A percentile compares a stretch with the other conserved stretches of the same genome.
These are phyloP conservation scores for Colletotrichum sp. DNA, from an alignment of 2,329 filamentous ascomycete species.

Conservation along the genomic window DNA sequence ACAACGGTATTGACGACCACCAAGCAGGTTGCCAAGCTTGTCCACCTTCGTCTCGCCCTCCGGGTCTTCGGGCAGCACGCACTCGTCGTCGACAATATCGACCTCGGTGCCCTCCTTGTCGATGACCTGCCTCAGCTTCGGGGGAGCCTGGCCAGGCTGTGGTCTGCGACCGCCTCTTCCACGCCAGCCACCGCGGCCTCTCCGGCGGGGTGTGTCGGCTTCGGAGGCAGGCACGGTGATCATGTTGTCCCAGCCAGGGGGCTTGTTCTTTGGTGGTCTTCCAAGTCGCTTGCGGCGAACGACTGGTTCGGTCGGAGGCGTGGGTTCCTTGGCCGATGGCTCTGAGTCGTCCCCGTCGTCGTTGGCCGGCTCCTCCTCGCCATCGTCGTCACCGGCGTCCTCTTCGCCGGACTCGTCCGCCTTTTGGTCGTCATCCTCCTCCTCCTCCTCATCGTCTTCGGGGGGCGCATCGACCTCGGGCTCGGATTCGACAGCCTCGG, in stretches of 20 bases:
- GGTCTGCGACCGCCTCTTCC: constrained; percentile 70
- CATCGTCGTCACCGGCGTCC: constrained; percentile 55
- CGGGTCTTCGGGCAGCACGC: constrained; percentile 82
- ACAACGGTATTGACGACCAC: constrained; percentile 90
- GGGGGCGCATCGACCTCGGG: constrained; percentile 25
- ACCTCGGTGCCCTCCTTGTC: constrained; percentile 94
- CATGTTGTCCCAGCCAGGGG: constrained; percentile 76
- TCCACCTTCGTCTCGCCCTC: constrained; percentile 95
- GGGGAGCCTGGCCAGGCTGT: constrained; percentile 72
- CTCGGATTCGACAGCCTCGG: constrained; percentile 32
- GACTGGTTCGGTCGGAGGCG: constrained; percentile 61
- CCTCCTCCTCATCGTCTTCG: constrained; percentile 42
- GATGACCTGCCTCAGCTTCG: constrained; percentile 82
- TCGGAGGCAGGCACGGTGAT: constrained; percentile 61
- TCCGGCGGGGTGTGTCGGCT: constrained; percentile 64
- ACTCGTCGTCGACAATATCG: constrained; percentile 91
- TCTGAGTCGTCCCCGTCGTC: constrained; percentile 45
- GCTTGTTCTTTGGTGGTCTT: constrained; percentile 83
- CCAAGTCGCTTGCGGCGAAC: constrained; percentile 82
- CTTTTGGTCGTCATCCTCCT: constrained; percentile 52
- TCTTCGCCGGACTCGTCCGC: constrained; percentile 43
- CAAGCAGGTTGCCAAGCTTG: constrained; percentile 82
- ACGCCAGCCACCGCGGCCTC: constrained; percentile 75
- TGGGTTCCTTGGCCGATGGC: constrained; percentile 53
- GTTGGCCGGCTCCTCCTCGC: constrained; percentile 55